Percentiles rank a stretch among this genome's conserved stretches.
phyloP scores from a whole-genome alignment of 23 red algal species.

The Gracilaria domingensis region DNA sequence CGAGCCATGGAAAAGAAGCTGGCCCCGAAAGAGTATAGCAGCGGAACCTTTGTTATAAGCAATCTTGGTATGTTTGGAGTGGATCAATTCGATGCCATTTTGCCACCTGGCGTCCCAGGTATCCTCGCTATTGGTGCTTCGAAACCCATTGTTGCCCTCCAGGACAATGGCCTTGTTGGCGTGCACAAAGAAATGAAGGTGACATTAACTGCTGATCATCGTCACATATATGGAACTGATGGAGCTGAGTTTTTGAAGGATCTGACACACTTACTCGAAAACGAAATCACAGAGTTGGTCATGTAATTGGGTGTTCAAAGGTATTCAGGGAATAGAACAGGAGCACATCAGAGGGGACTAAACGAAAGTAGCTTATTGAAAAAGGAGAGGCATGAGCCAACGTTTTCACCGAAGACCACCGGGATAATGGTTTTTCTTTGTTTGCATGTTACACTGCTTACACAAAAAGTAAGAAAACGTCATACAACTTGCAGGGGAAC shows the following conservation, averaged over 20 bases:
- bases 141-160: conserved; percentile 86
- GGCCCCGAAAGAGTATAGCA: conserved; percentile 84
- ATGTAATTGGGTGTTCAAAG: conserved; percentile 24
- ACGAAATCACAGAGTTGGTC: conserved; percentile 75
- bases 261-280: conserved; percentile 87
- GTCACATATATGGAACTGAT: conserved; percentile 96
- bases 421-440: too few species aligned
- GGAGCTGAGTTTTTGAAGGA: conserved; percentile 91
- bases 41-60: conserved; percentile 90
- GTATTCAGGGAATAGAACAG: too few species aligned
- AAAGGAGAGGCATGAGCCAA: background rate
- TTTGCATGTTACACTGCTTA: background rate
- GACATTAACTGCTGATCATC: conserved; percentile 94
- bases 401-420: too few species aligned
- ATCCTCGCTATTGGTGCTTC: conserved; percentile 92
- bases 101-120: conserved; percentile 86
- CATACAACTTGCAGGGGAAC: background rate
- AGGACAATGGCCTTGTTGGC: conserved; percentile 83
- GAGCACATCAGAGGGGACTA: too few species aligned
- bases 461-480: background rate
- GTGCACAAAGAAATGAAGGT: conserved; percentile 96
- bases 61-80: conserved; percentile 99
- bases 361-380: background rate
- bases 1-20: conserved; percentile 87
- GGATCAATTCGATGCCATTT: conserved; percentile 88